These are phyloP conservation scores for Tuber calosporum DNA, from an alignment of 495 filamentous ascomycete species.

Conservation along the genomic window DNA sequence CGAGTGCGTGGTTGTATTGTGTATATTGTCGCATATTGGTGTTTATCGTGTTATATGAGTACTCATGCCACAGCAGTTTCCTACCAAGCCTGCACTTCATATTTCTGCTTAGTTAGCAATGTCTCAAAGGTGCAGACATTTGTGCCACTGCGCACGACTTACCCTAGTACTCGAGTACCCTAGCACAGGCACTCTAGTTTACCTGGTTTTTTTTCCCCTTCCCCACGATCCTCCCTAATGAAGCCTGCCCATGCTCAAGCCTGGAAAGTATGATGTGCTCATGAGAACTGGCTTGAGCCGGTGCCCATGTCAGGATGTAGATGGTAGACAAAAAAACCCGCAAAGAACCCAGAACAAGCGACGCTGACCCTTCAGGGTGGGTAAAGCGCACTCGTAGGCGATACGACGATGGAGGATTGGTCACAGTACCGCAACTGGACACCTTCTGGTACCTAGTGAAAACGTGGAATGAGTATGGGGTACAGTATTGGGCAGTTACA, in stretches of 20 bases:
- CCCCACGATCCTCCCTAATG: neutral
- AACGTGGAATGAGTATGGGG: conserved; percentile 14
- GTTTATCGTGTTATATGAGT: no score
- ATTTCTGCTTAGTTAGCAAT: no score
- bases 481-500: neutral
- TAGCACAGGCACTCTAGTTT: no score
- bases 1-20: no score
- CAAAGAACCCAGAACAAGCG: neutral
- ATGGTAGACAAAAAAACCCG: neutral
- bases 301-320: neutral
- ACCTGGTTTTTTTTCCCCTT: neutral
- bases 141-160: no score
- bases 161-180: no score
- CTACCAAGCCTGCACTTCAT: no score
- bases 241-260: neutral
- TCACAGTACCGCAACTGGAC: no score
- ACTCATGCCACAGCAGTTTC: no score
- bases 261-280: neutral
- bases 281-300: neutral
- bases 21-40: no score
- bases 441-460: conserved; percentile 13
- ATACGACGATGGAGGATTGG: neutral
- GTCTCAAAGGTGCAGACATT: no score
- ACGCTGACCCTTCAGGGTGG: neutral
- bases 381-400: neutral